Conservation (phyloP, 1,284 basidiomycete genomes). For the Pseudozyma tsukubaensis region DNA sequence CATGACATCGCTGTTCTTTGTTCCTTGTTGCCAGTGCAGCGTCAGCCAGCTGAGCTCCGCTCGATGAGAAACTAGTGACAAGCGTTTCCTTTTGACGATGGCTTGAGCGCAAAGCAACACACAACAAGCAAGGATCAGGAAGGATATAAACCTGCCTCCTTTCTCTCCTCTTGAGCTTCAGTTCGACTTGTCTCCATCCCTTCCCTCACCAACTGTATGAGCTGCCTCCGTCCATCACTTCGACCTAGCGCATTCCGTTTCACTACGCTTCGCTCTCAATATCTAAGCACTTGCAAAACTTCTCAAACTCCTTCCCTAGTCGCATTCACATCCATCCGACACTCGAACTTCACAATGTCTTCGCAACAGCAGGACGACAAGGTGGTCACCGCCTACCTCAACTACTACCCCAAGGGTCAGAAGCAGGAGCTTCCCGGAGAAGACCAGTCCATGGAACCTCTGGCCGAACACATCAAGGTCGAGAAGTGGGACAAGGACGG, state of each 20-base stretch:
- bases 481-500: slow-evolving; percentile 75
- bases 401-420: slow-evolving; percentile 54
- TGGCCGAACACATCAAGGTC: slow-evolving; percentile 74
- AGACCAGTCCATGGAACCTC: slow-evolving; percentile 64
- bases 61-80: too few relatives aligned
- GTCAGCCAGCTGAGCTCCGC: too few relatives aligned
- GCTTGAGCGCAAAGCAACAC: too few relatives aligned
- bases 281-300: background rate
- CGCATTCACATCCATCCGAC: background rate
- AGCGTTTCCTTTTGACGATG: too few relatives aligned
- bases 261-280: background rate
- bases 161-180: background rate
- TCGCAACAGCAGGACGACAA: slow-evolving; percentile 31
- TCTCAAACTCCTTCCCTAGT: background rate
- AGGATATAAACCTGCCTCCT: slow-evolving; percentile 4
- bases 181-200: background rate
- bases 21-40: too few relatives aligned
- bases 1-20: too few relatives aligned
- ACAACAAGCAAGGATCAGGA: background rate
- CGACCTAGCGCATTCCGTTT: background rate
- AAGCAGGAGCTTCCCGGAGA: slow-evolving; percentile 53
- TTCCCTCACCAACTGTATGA: slow-evolving; percentile 6
- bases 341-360: slow-evolving; percentile 31
- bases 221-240: background rate
- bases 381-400: slow-evolving; percentile 58